Base-by-base conservation (phyloP, 1,284 basidiomycete species). In the Cutaneotrichosporon cutaneum region DNA sequence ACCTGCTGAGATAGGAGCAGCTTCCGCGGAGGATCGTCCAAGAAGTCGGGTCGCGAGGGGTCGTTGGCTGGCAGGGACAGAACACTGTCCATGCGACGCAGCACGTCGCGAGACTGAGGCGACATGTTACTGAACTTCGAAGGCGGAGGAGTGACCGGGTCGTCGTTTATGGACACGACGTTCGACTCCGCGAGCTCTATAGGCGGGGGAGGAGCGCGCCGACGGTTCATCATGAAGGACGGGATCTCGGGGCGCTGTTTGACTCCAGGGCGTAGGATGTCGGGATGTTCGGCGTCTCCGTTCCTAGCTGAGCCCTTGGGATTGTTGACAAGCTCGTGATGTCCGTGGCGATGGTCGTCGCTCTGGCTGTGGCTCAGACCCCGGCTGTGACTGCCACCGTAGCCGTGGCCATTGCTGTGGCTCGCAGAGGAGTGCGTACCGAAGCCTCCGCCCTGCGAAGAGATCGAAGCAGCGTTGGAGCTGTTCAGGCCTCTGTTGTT, bases 1-100 rank as follows among this genome's bases (percentile, higher is more conserved):
- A 96, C 90, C 2, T 93, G 90, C 6, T 90, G 89, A 3, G 89
- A 88, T 44, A 93, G 82, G 18, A 96, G 80, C 26, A 98, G 81
- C 74, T 89, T 92, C 47, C 95, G 85, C 5, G 90, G 90, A 21
- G 94, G 92, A 67, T 91, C 87, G 65, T 93, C 91, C 53, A 94
- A 82, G 33, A 85, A 83, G 47, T 84, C 82, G 13, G 87, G 83
- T 82, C 86, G 85, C 64, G 83, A 80, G 0, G 85, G 83, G 73
- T 85, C 85, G 70, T 80, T 73, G 32, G n/a, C 33, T 2, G 56
- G 35, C 22, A 58, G 26, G 82, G 86, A 66, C 83, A 86, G 58
- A 81, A 85, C 50, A 86, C 81, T 70, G 84, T 85, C 72, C 66
- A 80, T 75, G 24, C 75, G 63, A 21, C 62, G 63, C 32, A 80